phyloP scores from a whole-genome alignment of 192 early-diverging fungal genomes.

The Linnemannia hyalina region DNA sequence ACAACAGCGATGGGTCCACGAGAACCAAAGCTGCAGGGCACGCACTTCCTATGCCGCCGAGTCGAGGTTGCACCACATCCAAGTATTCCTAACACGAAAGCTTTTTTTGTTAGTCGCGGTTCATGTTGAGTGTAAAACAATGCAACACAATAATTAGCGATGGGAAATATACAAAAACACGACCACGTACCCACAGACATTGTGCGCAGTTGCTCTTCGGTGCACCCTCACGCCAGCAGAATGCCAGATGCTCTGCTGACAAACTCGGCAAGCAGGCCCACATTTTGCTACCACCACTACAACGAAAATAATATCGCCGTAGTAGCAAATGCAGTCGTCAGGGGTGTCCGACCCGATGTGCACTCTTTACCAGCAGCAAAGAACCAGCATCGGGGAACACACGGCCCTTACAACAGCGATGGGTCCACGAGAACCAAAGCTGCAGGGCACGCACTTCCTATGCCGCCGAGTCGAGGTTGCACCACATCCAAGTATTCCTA shows the following conservation, averaged over 20 bases:
- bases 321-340: conserved; percentile 15
- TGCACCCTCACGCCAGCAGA: conserved; percentile 13
- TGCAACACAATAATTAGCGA: no score
- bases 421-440: conserved; percentile 3
- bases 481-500: conserved; percentile 2
- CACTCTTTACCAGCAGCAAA: conserved; percentile 2
- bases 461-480: conserved; percentile 12
- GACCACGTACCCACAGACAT: background rate
- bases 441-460: conserved; percentile 13
- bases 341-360: conserved; percentile 5
- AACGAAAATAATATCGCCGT: conserved; percentile 3
- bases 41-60: conserved; percentile 11
- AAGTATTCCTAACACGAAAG: background rate
- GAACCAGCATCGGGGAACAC: conserved; percentile 10
- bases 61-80: conserved; percentile 12
- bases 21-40: conserved; percentile 6
- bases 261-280: conserved; percentile 13
- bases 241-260: conserved; percentile 1
- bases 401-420: conserved; percentile 6
- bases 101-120: background rate
- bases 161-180: background rate
- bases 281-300: conserved; percentile 17
- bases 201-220: background rate
- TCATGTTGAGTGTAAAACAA: background rate
- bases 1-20: background rate